Evolutionary conservation across 2,329 filamentous ascomycete species (phyloP).

Genomic region (Ustilaginoidea virens): DNA sequence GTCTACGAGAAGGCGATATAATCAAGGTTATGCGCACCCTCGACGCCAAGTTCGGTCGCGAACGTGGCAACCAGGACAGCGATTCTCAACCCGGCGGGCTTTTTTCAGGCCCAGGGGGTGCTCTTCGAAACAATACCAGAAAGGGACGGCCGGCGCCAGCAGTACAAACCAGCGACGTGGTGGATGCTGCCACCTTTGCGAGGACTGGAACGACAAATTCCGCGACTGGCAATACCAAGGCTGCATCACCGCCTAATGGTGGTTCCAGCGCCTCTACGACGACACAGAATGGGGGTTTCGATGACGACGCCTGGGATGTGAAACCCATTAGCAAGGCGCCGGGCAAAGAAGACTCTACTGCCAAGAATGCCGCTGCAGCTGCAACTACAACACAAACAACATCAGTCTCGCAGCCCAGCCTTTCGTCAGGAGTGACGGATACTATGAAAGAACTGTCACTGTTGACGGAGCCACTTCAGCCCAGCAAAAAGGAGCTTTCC

Average conservation of each 20-base stretch:
- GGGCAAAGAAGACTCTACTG: conserved; percentile 7
- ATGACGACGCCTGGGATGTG: conserved; percentile 95
- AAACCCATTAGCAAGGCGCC: conserved; percentile 35
- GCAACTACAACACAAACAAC: conserved; percentile 7
- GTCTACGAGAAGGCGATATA: conserved; percentile 92
- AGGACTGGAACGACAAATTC: conserved; percentile 27
- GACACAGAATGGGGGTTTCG: conserved; percentile 48
- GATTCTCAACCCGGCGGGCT: conserved; percentile 50
- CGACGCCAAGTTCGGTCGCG: conserved; percentile 64
- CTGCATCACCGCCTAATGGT: conserved; percentile 9
- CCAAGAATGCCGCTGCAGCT: no score
- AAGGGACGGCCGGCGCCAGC: conserved; percentile 79
- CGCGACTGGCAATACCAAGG: conserved; percentile 9
- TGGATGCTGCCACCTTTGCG: conserved; percentile 77
- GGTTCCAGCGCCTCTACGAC: conserved; percentile 14
- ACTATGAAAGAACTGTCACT: conserved; percentile 46
- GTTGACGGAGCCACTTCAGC: conserved; percentile 35
- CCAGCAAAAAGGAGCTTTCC: conserved; percentile 24
- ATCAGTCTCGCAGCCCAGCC: conserved; percentile 10
- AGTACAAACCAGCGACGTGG: conserved; percentile 70
- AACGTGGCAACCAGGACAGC: conserved; percentile 35
- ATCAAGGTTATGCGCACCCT: conserved; percentile 85
- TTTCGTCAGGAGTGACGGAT: conserved; percentile 22
- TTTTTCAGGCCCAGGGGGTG: conserved; percentile 86
- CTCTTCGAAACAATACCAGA: conserved; percentile 83